A percentile compares a stretch with the other conserved stretches of the same genome.
Evolutionary conservation across 441 rosid genomes (phyloP).

Genomic region (Rhodomyrtus psidioides): DNA sequence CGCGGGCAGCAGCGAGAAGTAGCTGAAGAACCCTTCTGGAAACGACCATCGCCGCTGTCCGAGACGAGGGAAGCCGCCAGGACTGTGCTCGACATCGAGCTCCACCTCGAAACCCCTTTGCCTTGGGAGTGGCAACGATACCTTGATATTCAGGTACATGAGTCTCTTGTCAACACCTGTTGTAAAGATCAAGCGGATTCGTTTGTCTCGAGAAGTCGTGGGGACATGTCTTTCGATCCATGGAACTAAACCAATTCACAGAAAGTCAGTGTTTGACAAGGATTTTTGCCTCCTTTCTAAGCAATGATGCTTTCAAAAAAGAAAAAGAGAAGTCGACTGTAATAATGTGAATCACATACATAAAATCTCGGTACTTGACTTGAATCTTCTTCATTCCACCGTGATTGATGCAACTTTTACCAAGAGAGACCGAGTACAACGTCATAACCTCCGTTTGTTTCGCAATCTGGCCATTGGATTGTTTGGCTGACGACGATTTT

Average conservation of each 20-base stretch:
- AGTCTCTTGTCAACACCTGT: neutral
- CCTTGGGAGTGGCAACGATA: constrained; percentile 61
- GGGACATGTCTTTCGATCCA: neutral
- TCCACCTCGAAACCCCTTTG: constrained; percentile 60
- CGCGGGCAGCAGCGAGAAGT: neutral
- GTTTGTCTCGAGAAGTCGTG: neutral
- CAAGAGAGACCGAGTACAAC: neutral
- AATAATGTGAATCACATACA: neutral
- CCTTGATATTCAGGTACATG: constrained; percentile 62
- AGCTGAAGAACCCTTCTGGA: constrained; percentile 10
- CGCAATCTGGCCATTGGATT: neutral
- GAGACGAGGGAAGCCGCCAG: constrained; percentile 8
- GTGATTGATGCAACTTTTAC: neutral
- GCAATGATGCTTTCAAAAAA: neutral
- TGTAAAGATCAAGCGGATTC: neutral
- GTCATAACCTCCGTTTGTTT: neutral
- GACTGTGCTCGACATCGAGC: constrained; percentile 38
- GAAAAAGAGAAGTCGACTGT: neutral
- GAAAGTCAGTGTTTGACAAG: neutral
- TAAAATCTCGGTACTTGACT: neutral
- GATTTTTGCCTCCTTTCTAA: neutral
- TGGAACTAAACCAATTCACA: neutral
- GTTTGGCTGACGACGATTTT: neutral
- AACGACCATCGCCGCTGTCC: constrained; percentile 2
- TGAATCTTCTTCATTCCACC: neutral